Evolutionary conservation across 805 yeast genomes (phyloP).

Genomic region (Naumovozyma baii): DNA sequence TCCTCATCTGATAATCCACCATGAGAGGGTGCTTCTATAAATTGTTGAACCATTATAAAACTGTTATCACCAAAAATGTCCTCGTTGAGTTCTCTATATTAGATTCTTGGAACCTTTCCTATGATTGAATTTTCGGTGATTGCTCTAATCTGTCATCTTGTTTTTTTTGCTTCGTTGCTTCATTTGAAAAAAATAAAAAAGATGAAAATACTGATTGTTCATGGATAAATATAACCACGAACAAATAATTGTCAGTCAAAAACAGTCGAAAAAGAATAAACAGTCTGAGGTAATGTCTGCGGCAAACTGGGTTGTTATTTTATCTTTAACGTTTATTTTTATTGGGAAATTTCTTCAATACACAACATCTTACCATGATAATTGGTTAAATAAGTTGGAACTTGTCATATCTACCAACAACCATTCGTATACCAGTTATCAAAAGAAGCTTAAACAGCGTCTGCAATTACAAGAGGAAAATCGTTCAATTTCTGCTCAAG

Average conservation of each 20-base stretch:
- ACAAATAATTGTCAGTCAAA: no score
- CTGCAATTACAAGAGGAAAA: constrained; percentile 42
- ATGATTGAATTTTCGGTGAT: no score
- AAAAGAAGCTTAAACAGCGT: constrained; percentile 36
- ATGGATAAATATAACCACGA: no score
- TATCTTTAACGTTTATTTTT: constrained; percentile 13
- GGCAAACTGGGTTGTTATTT: constrained; percentile 13
- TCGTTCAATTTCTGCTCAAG: constrained; percentile 69
- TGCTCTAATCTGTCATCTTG: no score
- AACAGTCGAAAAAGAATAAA: no score
- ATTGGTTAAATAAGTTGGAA: constrained; percentile 11
- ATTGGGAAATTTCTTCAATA: constrained; percentile 19
- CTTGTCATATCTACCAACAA: constrained; percentile 12
- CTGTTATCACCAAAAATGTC: neutral
- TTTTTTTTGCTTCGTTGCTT: no score
- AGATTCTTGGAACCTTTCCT: no score
- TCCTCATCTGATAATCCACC: constrained; percentile 20
- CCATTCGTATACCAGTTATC: constrained; percentile 24
- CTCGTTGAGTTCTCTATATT: no score
- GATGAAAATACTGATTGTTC: no score
- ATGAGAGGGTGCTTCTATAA: constrained; percentile 16
- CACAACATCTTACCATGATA: constrained; percentile 14
- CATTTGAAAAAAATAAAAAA: no score
- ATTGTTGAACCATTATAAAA: constrained; percentile 16
- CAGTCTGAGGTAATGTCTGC: neutral